Conservation (phyloP, 2,329 filamentous ascomycete genomes). For the Aspergillus ochraceoroseus region DNA sequence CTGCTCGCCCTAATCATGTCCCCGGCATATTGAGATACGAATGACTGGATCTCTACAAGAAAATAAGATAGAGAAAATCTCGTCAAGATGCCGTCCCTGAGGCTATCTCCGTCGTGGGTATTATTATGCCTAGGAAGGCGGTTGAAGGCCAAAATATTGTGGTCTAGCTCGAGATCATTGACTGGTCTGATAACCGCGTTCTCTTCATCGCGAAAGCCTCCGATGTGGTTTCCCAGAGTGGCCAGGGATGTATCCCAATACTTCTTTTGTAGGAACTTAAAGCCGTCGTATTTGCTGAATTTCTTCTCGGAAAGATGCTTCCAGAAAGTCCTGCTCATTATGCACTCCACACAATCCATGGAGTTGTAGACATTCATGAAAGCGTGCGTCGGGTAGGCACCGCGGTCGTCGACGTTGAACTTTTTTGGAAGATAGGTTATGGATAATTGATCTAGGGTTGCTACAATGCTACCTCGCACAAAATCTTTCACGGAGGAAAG, state of each 20-base stretch:
- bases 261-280: background rate
- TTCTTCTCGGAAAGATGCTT: constrained; percentile 3
- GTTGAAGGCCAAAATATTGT: constrained; percentile 2
- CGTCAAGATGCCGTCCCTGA: background rate
- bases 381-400: constrained; percentile 8
- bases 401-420: background rate
- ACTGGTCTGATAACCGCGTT: constrained; percentile 12
- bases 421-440: constrained; percentile 5
- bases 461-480: constrained; percentile 30
- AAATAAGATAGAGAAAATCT: constrained; percentile 20
- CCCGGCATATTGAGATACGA: constrained; percentile 17
- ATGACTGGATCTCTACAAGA: constrained; percentile 16
- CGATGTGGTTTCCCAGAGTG: constrained; percentile 9
- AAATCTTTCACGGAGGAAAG: constrained; percentile 29
- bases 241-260: constrained; percentile 9
- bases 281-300: background rate
- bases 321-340: constrained; percentile 20
- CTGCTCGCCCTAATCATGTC: constrained; percentile 19
- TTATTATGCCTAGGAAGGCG: background rate
- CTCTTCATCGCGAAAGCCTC: constrained; percentile 9
- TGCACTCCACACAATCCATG: constrained; percentile 13
- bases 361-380: constrained; percentile 5
- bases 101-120: background rate
- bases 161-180: background rate
- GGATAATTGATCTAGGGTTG: constrained; percentile 3